phyloP scores from a whole-genome alignment of 805 yeast species.

The Nakazawaea anatomiae region DNA sequence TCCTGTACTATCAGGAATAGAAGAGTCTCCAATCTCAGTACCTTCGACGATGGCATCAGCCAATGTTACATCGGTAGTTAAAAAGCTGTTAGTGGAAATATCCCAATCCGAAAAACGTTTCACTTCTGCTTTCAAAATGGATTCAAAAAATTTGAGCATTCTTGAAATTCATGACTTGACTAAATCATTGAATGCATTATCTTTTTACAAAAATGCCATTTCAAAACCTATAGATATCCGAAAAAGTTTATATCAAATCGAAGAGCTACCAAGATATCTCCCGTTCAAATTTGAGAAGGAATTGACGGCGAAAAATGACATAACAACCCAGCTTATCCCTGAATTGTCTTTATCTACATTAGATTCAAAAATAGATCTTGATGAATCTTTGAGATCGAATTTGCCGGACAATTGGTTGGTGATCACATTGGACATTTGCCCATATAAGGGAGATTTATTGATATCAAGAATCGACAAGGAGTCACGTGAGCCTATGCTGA shows the following conservation, averaged over 20 bases:
- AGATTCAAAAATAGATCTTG: too few relatives aligned
- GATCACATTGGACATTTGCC: conserved; percentile 55
- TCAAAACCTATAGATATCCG: background rate
- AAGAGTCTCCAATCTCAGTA: conserved; percentile 43
- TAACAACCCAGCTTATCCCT: conserved; percentile 17
- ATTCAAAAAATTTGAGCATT: background rate
- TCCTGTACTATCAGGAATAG: conserved; percentile 42
- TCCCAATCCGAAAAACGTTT: conserved; percentile 5
- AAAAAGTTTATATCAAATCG: conserved; percentile 3
- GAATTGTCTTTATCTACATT: conserved; percentile 14
- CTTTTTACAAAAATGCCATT: conserved; percentile 10
- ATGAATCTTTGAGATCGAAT: background rate
- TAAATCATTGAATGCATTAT: conserved; percentile 4
- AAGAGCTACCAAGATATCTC: conserved; percentile 11
- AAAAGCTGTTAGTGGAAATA: background rate
- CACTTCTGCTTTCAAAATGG: background rate
- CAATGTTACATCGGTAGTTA: conserved; percentile 11
- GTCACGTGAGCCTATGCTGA: conserved; percentile 32
- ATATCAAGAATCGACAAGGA: conserved; percentile 37
- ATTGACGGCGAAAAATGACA: conserved; percentile 17
- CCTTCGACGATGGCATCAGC: conserved; percentile 27
- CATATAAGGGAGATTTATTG: conserved; percentile 50
- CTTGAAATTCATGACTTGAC: conserved; percentile 4
- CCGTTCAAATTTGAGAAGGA: conserved; percentile 12
- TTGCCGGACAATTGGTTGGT: conserved; percentile 52